These are phyloP conservation scores for Phytophthora meadii DNA, from an alignment of 352 stramenopile species.

Conservation along the genomic window DNA sequence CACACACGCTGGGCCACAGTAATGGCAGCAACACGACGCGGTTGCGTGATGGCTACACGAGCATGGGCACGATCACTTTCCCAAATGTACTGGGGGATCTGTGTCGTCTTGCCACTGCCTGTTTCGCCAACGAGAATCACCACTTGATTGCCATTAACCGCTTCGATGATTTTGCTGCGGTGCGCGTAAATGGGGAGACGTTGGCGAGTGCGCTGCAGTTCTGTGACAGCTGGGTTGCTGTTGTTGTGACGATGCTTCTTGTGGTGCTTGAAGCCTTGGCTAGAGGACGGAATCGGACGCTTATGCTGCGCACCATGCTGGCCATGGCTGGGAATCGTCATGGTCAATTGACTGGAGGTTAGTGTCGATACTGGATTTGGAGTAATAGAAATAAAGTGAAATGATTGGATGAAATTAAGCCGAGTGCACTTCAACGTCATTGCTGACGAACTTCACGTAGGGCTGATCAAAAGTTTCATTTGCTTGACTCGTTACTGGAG, in stretches of 20 bases:
- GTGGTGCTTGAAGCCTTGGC: constrained; percentile 17
- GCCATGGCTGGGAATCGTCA: constrained; percentile 16
- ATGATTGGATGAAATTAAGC: constrained; percentile 16
- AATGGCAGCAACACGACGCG: constrained; percentile 82
- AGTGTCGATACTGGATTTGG: constrained; percentile 22
- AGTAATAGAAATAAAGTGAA: constrained; percentile 9
- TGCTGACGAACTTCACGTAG: neutral
- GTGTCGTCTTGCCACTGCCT: constrained; percentile 92
- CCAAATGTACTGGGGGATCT: constrained; percentile 90
- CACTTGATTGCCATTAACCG: constrained; percentile 69
- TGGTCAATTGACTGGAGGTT: constrained; percentile 29
- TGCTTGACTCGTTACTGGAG: neutral
- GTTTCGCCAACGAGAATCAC: constrained; percentile 92
- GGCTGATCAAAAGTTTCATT: constrained; percentile 14
- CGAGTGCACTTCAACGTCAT: constrained; percentile 17
- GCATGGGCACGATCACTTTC: constrained; percentile 55
- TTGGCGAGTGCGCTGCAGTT: constrained; percentile 68
- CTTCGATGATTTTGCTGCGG: constrained; percentile 71
- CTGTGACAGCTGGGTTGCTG: constrained; percentile 28
- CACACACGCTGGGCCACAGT: constrained; percentile 85
- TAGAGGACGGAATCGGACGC: constrained; percentile 29
- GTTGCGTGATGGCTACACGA: constrained; percentile 85
- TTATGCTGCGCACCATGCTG: constrained; percentile 25
- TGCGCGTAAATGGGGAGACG: constrained; percentile 80
- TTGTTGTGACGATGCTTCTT: constrained; percentile 38